These are phyloP conservation scores for Euphorbia corollata DNA, from an alignment of 441 rosid genomes.

Conservation along the genomic window DNA sequence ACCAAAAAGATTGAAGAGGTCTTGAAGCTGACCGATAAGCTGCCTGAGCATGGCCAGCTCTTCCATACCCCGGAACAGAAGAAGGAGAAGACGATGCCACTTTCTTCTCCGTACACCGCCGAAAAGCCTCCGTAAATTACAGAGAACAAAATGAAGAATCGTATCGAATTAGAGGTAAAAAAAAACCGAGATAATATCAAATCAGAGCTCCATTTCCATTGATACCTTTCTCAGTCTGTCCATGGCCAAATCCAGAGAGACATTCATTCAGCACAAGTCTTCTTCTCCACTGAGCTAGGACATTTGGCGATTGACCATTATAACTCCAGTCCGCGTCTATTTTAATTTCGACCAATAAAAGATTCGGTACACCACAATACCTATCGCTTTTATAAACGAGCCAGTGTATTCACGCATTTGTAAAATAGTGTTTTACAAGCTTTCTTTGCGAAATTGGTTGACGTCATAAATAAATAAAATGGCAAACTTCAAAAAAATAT, in stretches of 20 bases:
- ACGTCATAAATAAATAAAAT: too few species aligned
- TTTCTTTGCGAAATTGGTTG: too few species aligned
- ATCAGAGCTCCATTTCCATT: neutral
- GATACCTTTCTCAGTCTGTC: neutral
- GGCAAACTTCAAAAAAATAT: too few species aligned
- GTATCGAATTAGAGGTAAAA: neutral
- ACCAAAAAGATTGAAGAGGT: slow-evolving; percentile 61
- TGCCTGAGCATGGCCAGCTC: slow-evolving; percentile 96
- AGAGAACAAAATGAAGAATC: neutral
- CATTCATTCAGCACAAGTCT: slow-evolving; percentile 5
- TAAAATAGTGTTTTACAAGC: too few species aligned
- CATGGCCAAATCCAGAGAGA: slow-evolving; percentile 4
- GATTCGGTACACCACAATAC: too few species aligned
- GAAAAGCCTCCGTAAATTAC: neutral
- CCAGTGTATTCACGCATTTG: too few species aligned
- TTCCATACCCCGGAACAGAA: slow-evolving; percentile 44
- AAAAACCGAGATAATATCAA: neutral
- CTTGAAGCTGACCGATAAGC: slow-evolving; percentile 87
- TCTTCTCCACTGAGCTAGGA: too few species aligned
- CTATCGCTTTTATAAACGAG: too few species aligned
- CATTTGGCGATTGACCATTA: too few species aligned
- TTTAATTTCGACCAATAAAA: too few species aligned
- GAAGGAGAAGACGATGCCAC: neutral
- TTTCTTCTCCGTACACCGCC: slow-evolving; percentile 1
- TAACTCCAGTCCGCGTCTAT: too few species aligned